These are phyloP conservation scores for Penicillium expansum DNA, from an alignment of 2,329 filamentous ascomycete genomes.

Conservation along the genomic window DNA sequence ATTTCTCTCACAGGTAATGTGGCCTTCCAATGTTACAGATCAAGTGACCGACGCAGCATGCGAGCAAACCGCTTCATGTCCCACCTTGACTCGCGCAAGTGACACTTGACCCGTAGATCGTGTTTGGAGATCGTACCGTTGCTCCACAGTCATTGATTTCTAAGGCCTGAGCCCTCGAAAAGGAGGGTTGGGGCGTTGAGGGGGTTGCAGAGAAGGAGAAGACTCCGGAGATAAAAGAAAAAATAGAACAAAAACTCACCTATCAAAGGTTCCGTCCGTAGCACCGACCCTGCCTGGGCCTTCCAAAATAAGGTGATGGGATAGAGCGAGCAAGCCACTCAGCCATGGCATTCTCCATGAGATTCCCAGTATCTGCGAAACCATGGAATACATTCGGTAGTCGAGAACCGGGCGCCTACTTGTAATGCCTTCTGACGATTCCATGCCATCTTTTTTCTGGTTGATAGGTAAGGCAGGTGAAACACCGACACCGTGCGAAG, in stretches of 20 bases:
- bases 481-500: constrained; percentile 35
- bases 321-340: constrained; percentile 68
- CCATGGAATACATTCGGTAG: constrained; percentile 74
- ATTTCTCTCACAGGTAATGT: constrained; percentile 16
- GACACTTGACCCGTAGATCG: constrained; percentile 33
- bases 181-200: constrained; percentile 5
- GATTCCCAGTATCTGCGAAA: constrained; percentile 70
- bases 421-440: constrained; percentile 26
- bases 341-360: constrained; percentile 88
- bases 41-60: constrained; percentile 62
- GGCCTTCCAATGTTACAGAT: constrained; percentile 36
- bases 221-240: constrained; percentile 19
- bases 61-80: constrained; percentile 44
- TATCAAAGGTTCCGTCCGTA: constrained; percentile 78
- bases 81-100: constrained; percentile 28
- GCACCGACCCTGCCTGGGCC: constrained; percentile 74
- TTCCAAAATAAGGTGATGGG: constrained; percentile 69
- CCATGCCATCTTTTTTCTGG: constrained; percentile 30
- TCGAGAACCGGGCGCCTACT: constrained; percentile 63
- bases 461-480: constrained; percentile 25
- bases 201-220: constrained; percentile 11
- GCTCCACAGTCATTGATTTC: constrained; percentile 30
- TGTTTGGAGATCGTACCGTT: constrained; percentile 33
- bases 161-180: constrained; percentile 13
- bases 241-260: constrained; percentile 62